phyloP scores from a whole-genome alignment of 2,329 filamentous ascomycete species.

The Aspergillus carbonarius region DNA sequence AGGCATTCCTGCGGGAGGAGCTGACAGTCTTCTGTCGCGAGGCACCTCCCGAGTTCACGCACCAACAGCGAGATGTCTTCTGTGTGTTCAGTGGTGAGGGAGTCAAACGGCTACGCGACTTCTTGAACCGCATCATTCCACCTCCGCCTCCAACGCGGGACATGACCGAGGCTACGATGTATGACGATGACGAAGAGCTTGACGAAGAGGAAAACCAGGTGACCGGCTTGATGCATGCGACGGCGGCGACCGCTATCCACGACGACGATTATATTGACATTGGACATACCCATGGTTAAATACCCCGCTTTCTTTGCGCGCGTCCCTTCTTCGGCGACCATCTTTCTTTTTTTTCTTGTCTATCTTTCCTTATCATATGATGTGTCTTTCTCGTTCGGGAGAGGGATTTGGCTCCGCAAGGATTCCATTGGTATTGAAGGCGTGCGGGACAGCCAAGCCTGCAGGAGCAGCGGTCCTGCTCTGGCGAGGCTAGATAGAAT shows the following conservation, averaged over 20 bases:
- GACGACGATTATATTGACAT: constrained; percentile 44
- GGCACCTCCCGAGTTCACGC: constrained; percentile 87
- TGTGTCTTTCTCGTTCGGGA: neutral
- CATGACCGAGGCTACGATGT: constrained; percentile 43
- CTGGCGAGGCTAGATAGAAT: neutral
- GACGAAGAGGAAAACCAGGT: constrained; percentile 45
- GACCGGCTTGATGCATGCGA: constrained; percentile 43
- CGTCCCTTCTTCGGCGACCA: constrained; percentile 10
- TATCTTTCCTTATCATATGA: constrained; percentile 1
- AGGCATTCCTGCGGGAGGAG: constrained; percentile 86
- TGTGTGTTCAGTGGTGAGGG: constrained; percentile 94
- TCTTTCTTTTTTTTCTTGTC: constrained; percentile 8
- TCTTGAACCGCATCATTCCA: constrained; percentile 60
- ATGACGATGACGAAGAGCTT: constrained; percentile 45
- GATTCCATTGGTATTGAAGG: neutral
- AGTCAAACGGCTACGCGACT: constrained; percentile 72
- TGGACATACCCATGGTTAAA: constrained; percentile 36
- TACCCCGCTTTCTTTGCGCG: constrained; percentile 29
- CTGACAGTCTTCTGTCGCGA: constrained; percentile 82
- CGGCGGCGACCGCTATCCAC: constrained; percentile 41
- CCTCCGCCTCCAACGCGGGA: constrained; percentile 28
- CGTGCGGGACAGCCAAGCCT: no score
- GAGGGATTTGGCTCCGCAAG: neutral
- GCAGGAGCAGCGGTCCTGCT: no score
- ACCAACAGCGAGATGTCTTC: constrained; percentile 91